A percentile compares a stretch with the other conserved stretches of the same genome.
Evolutionary conservation across 2,329 filamentous ascomycete genomes (phyloP).

Genomic region (Fusarium denticulatum): DNA sequence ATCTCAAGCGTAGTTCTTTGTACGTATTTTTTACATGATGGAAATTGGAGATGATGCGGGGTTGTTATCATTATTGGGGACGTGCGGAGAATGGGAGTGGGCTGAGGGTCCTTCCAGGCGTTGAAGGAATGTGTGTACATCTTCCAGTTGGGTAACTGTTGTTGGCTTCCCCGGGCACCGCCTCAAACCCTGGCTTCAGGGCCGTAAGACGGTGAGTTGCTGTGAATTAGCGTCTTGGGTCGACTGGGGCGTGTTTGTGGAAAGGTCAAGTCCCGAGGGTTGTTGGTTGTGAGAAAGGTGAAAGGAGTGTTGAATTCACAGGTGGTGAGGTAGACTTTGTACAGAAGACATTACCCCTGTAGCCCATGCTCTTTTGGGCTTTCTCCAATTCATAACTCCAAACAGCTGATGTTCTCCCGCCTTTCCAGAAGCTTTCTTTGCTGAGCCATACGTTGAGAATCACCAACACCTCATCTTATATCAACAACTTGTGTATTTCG

Average conservation of each 20-base stretch:
- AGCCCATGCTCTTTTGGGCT: neutral
- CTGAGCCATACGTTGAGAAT: neutral
- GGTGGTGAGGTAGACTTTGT: neutral
- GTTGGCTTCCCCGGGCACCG: neutral
- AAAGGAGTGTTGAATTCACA: neutral
- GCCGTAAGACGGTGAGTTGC: neutral
- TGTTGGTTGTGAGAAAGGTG: neutral
- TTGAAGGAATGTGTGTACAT: neutral
- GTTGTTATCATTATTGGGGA: slow-evolving; percentile 26
- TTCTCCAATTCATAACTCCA: slow-evolving; percentile 13
- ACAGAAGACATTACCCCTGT: neutral
- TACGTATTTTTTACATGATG: slow-evolving; percentile 42
- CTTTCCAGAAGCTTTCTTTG: slow-evolving; percentile 13
- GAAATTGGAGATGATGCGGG: slow-evolving; percentile 38
- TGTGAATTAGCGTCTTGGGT: neutral
- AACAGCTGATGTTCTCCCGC: neutral
- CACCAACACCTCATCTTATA: neutral
- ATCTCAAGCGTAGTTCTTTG: slow-evolving; percentile 26
- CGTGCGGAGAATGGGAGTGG: slow-evolving; percentile 24
- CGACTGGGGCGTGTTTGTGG: neutral
- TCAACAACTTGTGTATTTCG: neutral
- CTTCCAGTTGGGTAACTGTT: neutral
- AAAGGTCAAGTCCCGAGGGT: slow-evolving; percentile 9
- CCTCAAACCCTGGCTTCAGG: slow-evolving; percentile 1
- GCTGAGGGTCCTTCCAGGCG: neutral